Evolutionary conservation across 148 eudicot species (phyloP).

Genomic region (Chenopodium suecicum): DNA sequence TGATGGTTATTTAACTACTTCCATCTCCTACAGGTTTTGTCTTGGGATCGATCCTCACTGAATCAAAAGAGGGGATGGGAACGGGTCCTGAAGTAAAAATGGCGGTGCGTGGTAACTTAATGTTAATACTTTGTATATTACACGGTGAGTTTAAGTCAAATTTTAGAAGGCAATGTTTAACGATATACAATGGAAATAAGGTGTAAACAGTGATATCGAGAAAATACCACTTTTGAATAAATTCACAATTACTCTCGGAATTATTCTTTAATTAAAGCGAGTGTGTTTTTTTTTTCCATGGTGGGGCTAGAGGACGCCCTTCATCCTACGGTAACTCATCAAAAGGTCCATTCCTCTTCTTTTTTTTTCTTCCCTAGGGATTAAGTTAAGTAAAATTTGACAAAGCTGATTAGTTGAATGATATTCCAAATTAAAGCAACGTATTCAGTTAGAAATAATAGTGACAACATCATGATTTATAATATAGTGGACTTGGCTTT

Average conservation of each 20-base stretch:
- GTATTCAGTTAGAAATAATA: neutral
- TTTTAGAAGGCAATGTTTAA: too few relatives aligned
- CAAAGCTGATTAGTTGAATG: neutral
- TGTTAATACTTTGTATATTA: too few relatives aligned
- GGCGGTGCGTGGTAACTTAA: too few relatives aligned
- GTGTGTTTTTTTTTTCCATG: neutral
- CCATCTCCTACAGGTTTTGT: too few relatives aligned
- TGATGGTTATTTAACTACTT: too few relatives aligned
- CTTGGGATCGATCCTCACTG: too few relatives aligned
- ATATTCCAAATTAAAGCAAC: neutral
- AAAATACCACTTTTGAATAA: too few relatives aligned
- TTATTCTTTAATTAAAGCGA: neutral
- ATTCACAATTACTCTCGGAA: neutral
- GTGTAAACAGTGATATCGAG: too few relatives aligned
- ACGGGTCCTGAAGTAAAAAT: too few relatives aligned
- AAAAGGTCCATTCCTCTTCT: neutral
- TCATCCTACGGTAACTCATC: constrained; percentile 1
- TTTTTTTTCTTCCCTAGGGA: neutral
- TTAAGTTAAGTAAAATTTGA: neutral
- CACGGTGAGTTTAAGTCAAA: too few relatives aligned
- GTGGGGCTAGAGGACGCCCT: constrained; percentile 1
- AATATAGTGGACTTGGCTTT: neutral
- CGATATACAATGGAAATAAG: too few relatives aligned
- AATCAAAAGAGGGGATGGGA: too few relatives aligned
- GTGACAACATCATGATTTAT: constrained; percentile 14